Evolutionary conservation across 495 filamentous ascomycete species (phyloP), one percentile per base, ranked within the genome.

Genomic region (Penicillium canariense): DNA sequence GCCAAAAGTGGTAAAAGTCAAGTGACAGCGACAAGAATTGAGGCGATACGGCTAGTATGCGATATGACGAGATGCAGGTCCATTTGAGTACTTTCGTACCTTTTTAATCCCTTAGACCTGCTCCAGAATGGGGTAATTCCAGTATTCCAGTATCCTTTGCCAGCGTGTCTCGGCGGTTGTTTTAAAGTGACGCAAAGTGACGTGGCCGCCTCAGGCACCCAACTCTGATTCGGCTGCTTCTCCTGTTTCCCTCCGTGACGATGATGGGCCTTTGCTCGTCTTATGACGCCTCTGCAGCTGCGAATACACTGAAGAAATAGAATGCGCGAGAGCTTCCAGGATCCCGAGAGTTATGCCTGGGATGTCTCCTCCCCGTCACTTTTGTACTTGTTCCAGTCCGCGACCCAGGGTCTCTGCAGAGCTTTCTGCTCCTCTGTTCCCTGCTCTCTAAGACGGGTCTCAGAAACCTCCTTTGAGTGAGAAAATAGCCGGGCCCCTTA

Each of bases 401-500:
- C 46, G 55, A 36, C 26, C 38, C 30, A n/a, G n/a, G 32, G 47
- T 17, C 30, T 51, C 43, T 57, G 54, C 35, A 58, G 50, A 47
- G 25, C 39, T 35, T 54, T 56, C 60, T 42, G 38, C 52, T 49
- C 35, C 55, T 56, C n/a, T n/a, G n/a, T n/a, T 50, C 58, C 39
- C 46, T 53, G 55, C 52, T 47, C 52, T 56, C 65, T 72, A 63
- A 67, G 58, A 57, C 58, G 68, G 63, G 48, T 55, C 27, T 61
- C 59, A 58, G 62, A 64, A 62, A 62, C 57, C 56, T 45, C 48
- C 25, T 40, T 55, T 39, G 23, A 63, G 40, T 50, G 50, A 65
- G 65, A 68, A 55, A 62, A 68, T 57, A 58, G 62, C 56, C 47
- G 39, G 61, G 63, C 46, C 35, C 46, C 65, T 71, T 66, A 70